Base-by-base conservation (phyloP, 495 filamentous ascomycete genomes). In the Aspergillus biplanus region DNA sequence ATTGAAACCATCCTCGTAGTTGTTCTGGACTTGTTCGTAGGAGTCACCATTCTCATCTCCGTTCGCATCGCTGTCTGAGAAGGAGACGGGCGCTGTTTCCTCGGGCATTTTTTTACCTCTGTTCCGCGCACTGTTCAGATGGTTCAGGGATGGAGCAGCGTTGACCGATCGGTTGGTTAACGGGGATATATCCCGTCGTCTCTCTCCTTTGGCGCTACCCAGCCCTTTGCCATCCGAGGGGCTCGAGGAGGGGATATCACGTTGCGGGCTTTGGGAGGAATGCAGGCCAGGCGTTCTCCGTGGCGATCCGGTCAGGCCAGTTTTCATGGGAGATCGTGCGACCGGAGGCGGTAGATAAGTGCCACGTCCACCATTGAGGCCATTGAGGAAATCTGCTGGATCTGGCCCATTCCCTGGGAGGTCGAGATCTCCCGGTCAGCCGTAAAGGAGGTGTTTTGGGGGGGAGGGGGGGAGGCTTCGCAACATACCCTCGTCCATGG, bases 301-400 rank as follows among this genome's bases (percentile, higher is more conserved):
- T 3, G 79, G 72, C 33, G 78, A 80, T 15, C 76, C 73, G 27
- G 73, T 73, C 31, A 79, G 59, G 13, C 73, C 71, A 27, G 74
- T 75, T 63, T 83, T 85, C 49, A 76, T 73, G 9, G 81, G 80
- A 11, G 81, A 83, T 47, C 76, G 74, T 32, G 77, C 71, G 56
- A 75, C 70, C 33, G 77, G 73, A 0, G 75, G 71, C 31, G 71
- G 74, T 11, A 75, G 66, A 57, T 72, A 70, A 59, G 72, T 67
- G 11, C 52, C 62, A 32, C 74, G 79, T 34, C 70, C 63, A 18
- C 68, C 61, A 55, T 74, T 78, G 0, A 62, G 33, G 48, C 70
- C 58, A 33, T 70, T 73, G 32, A 82, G 70, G 58, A 76, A 82
- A 69, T 82, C 78, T 48, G 76, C 71, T 33, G 79, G 79, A 48